These are phyloP conservation scores for Solanum sparsipilum DNA, from an alignment of 257 asterid genomes.

Conservation along the genomic window DNA sequence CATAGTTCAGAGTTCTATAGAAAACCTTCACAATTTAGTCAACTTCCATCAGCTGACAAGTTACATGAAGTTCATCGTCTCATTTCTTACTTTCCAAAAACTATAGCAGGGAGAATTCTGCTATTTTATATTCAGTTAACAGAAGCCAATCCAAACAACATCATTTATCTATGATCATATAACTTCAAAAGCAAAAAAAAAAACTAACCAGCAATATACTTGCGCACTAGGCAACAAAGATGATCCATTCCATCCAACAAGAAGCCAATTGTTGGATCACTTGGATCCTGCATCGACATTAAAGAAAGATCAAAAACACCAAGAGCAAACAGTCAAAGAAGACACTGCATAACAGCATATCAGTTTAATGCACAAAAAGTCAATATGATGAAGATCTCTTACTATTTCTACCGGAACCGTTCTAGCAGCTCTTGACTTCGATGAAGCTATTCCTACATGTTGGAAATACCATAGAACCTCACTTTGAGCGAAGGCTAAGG, in stretches of 20 bases:
- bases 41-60: not conserved
- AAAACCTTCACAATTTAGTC: not conserved
- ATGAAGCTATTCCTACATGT: slow-evolving; percentile 78
- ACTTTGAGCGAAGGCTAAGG: slow-evolving; percentile 92
- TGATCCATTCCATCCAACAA: slow-evolving; percentile 92
- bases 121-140: not conserved
- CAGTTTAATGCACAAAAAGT: not conserved
- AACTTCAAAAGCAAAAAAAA: not conserved
- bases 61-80: not conserved
- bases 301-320: not conserved
- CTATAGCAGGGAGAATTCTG: not conserved
- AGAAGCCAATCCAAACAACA: not conserved
- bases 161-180: not conserved
- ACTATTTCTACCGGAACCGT: slow-evolving; percentile 75
- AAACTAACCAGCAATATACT: slow-evolving; percentile 88
- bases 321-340: not conserved
- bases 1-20: not conserved
- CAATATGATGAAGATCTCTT: slow-evolving; percentile 26
- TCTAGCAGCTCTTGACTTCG: slow-evolving; percentile 69
- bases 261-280: slow-evolving; percentile 95
- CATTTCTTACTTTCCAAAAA: not conserved
- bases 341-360: not conserved
- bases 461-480: slow-evolving; percentile 97
- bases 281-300: slow-evolving; percentile 60
- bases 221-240: slow-evolving; percentile 94